Percentiles rank a stretch among this genome's conserved stretches.
These are phyloP conservation scores for Camelina hispida DNA, from an alignment of 345 rosid species.

Conservation along the genomic window DNA sequence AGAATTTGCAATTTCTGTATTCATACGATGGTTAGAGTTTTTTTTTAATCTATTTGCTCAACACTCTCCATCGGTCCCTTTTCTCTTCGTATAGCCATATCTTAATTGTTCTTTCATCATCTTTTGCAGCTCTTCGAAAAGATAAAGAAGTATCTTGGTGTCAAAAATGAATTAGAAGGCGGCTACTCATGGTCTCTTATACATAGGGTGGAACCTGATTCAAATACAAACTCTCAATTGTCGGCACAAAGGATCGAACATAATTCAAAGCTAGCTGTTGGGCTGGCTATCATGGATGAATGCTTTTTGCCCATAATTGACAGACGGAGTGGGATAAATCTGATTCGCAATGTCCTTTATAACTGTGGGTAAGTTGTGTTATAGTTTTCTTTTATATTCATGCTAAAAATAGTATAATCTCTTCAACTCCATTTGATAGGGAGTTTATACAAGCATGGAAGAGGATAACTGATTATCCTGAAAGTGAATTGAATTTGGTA, in stretches of 20 bases:
- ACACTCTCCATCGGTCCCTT: background rate
- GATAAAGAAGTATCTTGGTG: slow-evolving; percentile 75
- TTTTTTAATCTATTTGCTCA: slow-evolving; percentile 19
- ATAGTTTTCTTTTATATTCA: background rate
- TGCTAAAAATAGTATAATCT: slow-evolving; percentile 9
- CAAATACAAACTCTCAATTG: slow-evolving; percentile 22
- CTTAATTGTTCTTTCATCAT: slow-evolving; percentile 10
- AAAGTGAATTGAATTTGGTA: slow-evolving; percentile 1
- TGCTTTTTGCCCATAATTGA: slow-evolving; percentile 47
- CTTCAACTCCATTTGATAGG: slow-evolving; percentile 4
- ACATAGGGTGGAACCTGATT: slow-evolving; percentile 39
- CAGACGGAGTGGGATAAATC: slow-evolving; percentile 45
- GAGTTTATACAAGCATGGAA: slow-evolving; percentile 10
- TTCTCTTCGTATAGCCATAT: slow-evolving; percentile 2
- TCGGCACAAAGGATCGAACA: slow-evolving; percentile 37
- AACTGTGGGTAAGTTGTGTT: slow-evolving; percentile 45
- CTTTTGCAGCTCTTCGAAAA: slow-evolving; percentile 69
- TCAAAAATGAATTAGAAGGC: slow-evolving; percentile 39
- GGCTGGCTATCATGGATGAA: slow-evolving; percentile 46
- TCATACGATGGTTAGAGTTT: slow-evolving; percentile 1
- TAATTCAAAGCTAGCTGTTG: slow-evolving; percentile 49
- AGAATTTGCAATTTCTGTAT: slow-evolving; percentile 10
- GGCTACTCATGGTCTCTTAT: slow-evolving; percentile 50
- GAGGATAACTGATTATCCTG: slow-evolving; percentile 21
- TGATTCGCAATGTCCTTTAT: slow-evolving; percentile 45